phyloP scores from a whole-genome alignment of 1,139 yeast species.

The Hyphopichia pseudoburtonii region DNA sequence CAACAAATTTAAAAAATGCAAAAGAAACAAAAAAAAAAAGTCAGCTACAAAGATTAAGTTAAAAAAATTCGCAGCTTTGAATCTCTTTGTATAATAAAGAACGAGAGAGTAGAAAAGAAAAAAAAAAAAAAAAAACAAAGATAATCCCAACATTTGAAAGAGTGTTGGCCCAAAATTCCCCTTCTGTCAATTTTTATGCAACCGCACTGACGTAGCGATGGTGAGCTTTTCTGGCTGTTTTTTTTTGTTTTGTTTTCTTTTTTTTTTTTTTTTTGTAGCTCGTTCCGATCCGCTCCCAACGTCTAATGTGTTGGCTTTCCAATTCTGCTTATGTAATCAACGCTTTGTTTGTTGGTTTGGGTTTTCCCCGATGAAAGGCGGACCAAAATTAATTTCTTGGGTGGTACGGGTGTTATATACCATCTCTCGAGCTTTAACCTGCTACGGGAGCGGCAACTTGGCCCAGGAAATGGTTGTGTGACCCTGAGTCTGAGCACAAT shows the following conservation, averaged over 20 bases:
- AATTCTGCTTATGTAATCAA: neutral
- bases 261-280: neutral
- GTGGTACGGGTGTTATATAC: too few species aligned
- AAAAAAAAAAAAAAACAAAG: too few species aligned
- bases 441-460: too few species aligned
- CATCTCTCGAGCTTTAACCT: too few species aligned
- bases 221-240: neutral
- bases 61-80: neutral
- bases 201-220: constrained; percentile 1
- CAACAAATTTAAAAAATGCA: neutral
- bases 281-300: neutral
- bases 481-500: too few species aligned
- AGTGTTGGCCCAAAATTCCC: constrained; percentile 2
- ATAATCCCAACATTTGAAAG: constrained; percentile 1
- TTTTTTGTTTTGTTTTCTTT: neutral
- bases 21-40: neutral
- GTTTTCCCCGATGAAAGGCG: too few species aligned
- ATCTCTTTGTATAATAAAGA: too few species aligned
- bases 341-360: too few species aligned
- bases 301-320: neutral
- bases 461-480: too few species aligned
- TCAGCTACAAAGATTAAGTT: neutral
- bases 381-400: too few species aligned
- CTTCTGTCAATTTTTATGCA: constrained; percentile 1
- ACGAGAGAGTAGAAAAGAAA: too few species aligned